These are phyloP conservation scores for Fraxinus ornus DNA, from an alignment of 305 asterid genomes.

Conservation along the genomic window DNA sequence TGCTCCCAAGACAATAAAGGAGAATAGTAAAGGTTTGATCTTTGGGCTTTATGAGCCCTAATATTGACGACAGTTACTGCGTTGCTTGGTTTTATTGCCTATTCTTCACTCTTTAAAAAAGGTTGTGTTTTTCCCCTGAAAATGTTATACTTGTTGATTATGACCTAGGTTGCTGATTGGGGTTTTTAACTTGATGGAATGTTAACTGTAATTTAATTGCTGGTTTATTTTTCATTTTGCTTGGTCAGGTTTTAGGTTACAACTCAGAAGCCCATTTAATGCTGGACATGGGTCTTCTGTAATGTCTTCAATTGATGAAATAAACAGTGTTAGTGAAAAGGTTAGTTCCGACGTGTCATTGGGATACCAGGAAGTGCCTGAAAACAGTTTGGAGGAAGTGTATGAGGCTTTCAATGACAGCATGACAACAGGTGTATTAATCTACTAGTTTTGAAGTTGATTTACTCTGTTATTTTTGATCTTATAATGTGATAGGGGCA, in stretches of 20 bases:
- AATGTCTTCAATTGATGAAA: conserved; percentile 32
- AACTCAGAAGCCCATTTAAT: conserved; percentile 35
- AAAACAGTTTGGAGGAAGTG: conserved; percentile 21
- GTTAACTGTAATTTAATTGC: neutral
- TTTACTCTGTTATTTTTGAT: conserved; percentile 3
- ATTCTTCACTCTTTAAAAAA: conserved; percentile 47
- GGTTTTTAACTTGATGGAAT: neutral
- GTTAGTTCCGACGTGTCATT: conserved; percentile 29
- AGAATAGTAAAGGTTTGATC: conserved; percentile 38
- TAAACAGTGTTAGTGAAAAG: conserved; percentile 30
- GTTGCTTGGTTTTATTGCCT: conserved; percentile 55
- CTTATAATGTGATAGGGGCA: conserved; percentile 7
- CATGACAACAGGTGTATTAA: conserved; percentile 43
- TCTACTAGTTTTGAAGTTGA: conserved; percentile 10
- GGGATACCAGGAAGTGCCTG: conserved; percentile 38
- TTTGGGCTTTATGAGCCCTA: neutral
- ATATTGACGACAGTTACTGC: conserved; percentile 34
- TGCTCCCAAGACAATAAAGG: conserved; percentile 31
- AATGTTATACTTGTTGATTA: neutral
- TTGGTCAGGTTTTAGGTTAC: conserved; percentile 45
- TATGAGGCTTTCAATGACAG: conserved; percentile 31
- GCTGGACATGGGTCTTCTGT: conserved; percentile 29
- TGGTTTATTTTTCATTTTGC: conserved; percentile 16
- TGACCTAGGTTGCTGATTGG: neutral
- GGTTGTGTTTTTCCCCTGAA: conserved; percentile 31